phyloP scores from a whole-genome alignment of 2,329 filamentous ascomycete genomes.

The Elsinoe necatrix region DNA sequence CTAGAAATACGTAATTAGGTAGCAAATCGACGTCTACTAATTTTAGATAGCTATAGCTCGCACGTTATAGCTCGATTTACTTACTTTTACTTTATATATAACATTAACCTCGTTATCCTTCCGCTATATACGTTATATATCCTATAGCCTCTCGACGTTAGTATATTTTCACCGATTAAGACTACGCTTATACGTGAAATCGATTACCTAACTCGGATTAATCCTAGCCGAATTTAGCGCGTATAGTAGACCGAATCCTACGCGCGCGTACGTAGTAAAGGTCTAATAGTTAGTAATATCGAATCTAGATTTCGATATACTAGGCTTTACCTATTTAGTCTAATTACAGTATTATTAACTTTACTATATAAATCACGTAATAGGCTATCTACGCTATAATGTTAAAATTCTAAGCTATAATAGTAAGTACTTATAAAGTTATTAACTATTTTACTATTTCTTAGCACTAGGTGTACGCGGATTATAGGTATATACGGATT shows the following conservation, averaged over 20 bases:
- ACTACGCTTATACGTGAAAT: neutral
- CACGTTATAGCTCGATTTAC: slow-evolving; percentile 6
- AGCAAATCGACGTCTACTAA: neutral
- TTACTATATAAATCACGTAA: neutral
- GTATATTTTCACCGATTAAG: slow-evolving; percentile 1
- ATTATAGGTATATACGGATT: too few relatives aligned
- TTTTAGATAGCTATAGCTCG: neutral
- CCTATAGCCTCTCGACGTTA: slow-evolving; percentile 7
- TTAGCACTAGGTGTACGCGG: too few relatives aligned
- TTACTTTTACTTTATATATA: neutral
- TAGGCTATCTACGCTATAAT: neutral
- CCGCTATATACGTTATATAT: neutral
- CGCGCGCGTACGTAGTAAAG: neutral
- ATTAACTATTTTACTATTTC: too few relatives aligned
- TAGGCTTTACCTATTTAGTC: neutral
- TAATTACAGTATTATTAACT: neutral
- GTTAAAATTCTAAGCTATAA: too few relatives aligned
- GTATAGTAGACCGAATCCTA: neutral
- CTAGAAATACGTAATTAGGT: neutral
- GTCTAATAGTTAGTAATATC: neutral
- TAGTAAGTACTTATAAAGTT: too few relatives aligned
- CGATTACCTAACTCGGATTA: neutral
- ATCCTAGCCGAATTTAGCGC: neutral
- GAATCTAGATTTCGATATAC: neutral
- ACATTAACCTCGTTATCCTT: slow-evolving; percentile 5